These are phyloP conservation scores for Pseudonectria buxi DNA, from an alignment of 2,329 filamentous ascomycete species.

Conservation along the genomic window DNA sequence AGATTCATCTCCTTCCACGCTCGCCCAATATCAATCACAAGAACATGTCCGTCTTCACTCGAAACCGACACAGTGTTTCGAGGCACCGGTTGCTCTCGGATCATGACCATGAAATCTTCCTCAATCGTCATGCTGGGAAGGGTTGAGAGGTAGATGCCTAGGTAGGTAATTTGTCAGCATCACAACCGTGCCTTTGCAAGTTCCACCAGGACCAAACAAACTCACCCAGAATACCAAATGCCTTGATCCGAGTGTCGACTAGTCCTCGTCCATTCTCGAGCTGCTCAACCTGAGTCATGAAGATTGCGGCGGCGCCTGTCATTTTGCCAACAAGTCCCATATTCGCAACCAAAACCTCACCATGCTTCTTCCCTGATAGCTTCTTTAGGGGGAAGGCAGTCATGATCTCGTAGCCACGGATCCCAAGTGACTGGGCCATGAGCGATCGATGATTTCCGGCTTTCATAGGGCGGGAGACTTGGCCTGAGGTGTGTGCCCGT, in stretches of 20 bases:
- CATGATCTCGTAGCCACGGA: conserved; percentile 72
- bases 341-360: conserved; percentile 51
- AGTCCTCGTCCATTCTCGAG: conserved; percentile 51
- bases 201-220: neutral
- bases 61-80: conserved; percentile 56
- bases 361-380: conserved; percentile 39
- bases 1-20: conserved; percentile 74
- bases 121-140: conserved; percentile 55
- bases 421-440: conserved; percentile 55
- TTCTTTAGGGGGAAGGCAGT: conserved; percentile 61
- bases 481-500: conserved; percentile 62
- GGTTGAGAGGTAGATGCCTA: conserved; percentile 68
- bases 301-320: conserved; percentile 75
- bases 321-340: conserved; percentile 82
- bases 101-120: conserved; percentile 64
- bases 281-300: conserved; percentile 52
- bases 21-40: conserved; percentile 68
- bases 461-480: conserved; percentile 48
- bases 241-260: conserved; percentile 67
- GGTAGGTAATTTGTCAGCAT: neutral
- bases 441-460: conserved; percentile 40
- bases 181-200: neutral
- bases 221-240: conserved; percentile 66
- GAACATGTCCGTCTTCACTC: conserved; percentile 45
- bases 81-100: conserved; percentile 66